phyloP scores from a whole-genome alignment of 257 asterid species.

The Ehretia macrophylla region DNA sequence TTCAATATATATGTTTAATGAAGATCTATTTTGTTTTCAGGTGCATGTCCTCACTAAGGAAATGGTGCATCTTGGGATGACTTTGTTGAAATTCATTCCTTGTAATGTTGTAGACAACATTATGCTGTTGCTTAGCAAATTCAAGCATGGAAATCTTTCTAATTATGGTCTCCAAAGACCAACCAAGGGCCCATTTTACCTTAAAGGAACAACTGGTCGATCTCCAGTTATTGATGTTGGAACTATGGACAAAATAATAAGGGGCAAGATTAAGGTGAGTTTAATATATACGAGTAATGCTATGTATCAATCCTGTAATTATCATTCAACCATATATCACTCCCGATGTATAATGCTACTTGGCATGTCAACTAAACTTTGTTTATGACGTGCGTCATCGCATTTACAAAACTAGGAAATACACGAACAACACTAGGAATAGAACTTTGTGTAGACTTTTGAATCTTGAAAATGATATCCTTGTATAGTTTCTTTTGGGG shows the following conservation, averaged over 20 bases:
- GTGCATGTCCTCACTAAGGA: slow-evolving; percentile 37
- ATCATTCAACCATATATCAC: not conserved
- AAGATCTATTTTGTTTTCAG: slow-evolving; percentile 17
- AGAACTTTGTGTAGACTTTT: too few species aligned
- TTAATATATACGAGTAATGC: not conserved
- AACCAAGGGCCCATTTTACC: slow-evolving; percentile 37
- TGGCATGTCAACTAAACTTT: too few species aligned
- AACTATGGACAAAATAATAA: slow-evolving; percentile 33
- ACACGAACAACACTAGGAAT: too few species aligned
- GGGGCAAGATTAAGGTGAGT: slow-evolving; percentile 31
- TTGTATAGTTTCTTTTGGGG: too few species aligned
- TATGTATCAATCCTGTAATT: too few species aligned
- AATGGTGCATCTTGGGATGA: slow-evolving; percentile 43
- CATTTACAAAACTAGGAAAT: too few species aligned
- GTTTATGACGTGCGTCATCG: too few species aligned
- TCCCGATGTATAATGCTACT: too few species aligned
- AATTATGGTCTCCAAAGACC: slow-evolving; percentile 42
- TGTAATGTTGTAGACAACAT: slow-evolving; percentile 25
- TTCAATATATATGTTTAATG: not conserved
- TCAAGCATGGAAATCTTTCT: slow-evolving; percentile 30
- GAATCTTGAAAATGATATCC: too few species aligned
- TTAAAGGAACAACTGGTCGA: slow-evolving; percentile 31
- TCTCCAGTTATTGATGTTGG: slow-evolving; percentile 63
- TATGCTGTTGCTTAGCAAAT: slow-evolving; percentile 5
- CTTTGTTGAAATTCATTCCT: slow-evolving; percentile 20